Evolutionary conservation across 1,284 basidiomycete genomes (phyloP).

Genomic region (Phellinidium pouzarii): DNA sequence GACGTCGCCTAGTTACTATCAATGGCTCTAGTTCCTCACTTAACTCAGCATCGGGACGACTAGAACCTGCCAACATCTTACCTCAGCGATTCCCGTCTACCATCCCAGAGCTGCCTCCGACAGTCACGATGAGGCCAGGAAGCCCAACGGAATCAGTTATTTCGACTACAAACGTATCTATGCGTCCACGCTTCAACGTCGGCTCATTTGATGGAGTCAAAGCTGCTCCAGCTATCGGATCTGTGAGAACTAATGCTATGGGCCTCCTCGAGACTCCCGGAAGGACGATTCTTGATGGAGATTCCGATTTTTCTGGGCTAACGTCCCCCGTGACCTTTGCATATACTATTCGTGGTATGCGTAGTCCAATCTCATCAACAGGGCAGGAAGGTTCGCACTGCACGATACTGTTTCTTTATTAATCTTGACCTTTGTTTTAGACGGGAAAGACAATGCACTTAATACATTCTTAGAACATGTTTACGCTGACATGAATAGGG

Average conservation of each 20-base stretch:
- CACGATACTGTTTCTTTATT: constrained; percentile 8
- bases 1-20: constrained; percentile 60
- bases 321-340: constrained; percentile 61
- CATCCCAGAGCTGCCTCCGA: constrained; percentile 30
- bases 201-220: constrained; percentile 69
- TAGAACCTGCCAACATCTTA: constrained; percentile 30
- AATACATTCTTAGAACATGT: constrained; percentile 81
- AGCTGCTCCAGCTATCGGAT: constrained; percentile 78
- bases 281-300: constrained; percentile 53
- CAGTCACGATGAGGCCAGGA: constrained; percentile 39
- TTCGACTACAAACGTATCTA: constrained; percentile 55
- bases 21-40: constrained; percentile 64
- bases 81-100: constrained; percentile 25
- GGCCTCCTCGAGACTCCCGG: constrained; percentile 70
- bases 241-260: constrained; percentile 68
- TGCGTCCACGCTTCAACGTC: constrained; percentile 57
- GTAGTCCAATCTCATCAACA: constrained; percentile 35
- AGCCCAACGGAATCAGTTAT: constrained; percentile 71
- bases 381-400: constrained; percentile 10
- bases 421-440: constrained; percentile 33
- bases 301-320: constrained; percentile 60
- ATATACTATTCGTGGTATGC: constrained; percentile 42
- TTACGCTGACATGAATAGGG: constrained; percentile 81
- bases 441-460: constrained; percentile 83
- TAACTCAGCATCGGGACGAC: constrained; percentile 38